Conservation (phyloP, 176 grass and related monocot genomes). For the Echinochloa phyllopogon region DNA sequence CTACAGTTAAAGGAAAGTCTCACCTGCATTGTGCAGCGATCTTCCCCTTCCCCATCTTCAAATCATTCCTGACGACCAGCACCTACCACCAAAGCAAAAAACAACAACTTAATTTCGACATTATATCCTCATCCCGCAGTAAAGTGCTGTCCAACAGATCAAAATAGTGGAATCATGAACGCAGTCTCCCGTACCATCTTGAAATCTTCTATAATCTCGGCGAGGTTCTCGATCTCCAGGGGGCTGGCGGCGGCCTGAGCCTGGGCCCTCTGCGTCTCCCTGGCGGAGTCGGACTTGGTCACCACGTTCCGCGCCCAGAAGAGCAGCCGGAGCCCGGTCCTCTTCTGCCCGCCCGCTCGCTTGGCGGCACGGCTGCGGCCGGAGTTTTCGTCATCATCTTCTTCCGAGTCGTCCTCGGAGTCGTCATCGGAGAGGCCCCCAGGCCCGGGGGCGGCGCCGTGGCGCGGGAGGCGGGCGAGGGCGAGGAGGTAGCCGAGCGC, state of each 20-base stretch:
- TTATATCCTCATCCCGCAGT: background rate
- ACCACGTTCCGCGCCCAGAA: constrained; percentile 62
- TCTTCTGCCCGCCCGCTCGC: constrained; percentile 35
- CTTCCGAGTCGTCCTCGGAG: constrained; percentile 55
- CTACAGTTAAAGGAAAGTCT: background rate
- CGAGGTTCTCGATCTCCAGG: constrained; percentile 86
- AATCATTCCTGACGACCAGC: constrained; percentile 92
- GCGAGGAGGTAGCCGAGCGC: constrained; percentile 83
- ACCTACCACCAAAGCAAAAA: constrained; percentile 54
- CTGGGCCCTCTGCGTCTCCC: constrained; percentile 39
- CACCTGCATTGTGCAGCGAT: constrained; percentile 98
- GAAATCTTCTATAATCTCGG: constrained; percentile 91
- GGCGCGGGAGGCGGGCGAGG: constrained; percentile 40
- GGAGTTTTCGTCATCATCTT: constrained; percentile 69
- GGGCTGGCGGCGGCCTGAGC: constrained; percentile 34
- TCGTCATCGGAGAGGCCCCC: constrained; percentile 32
- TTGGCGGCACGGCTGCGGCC: constrained; percentile 26
- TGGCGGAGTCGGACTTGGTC: constrained; percentile 47
- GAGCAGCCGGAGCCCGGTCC: constrained; percentile 52
- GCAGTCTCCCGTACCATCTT: constrained; percentile 70
- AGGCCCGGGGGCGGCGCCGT: background rate
- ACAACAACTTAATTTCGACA: background rate
- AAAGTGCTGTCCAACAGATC: background rate
- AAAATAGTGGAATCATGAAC: background rate
- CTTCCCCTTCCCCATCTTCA: constrained; percentile 99